Evolutionary conservation across 805 yeast genomes (phyloP), one percentile per base, ranked within the genome.

Genomic region (Candida insectalens): DNA sequence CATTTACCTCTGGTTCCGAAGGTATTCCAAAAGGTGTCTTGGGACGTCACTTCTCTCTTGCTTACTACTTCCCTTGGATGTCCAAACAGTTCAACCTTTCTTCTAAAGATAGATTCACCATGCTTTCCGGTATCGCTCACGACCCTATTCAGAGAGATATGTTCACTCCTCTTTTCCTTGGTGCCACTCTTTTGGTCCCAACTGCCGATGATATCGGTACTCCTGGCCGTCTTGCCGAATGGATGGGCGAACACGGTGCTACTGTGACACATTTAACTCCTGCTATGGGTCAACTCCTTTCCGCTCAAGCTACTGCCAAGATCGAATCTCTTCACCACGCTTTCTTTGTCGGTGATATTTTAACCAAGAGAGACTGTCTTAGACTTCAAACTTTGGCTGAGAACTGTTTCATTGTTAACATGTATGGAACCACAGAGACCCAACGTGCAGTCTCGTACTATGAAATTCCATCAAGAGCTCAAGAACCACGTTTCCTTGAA

Each of bases 31-130:
- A 92, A 62, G 99, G 99, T 65, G 99, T 92, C 17, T 69, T 87
- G 39, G 99, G 99, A 33, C 83, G 99, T 62, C 99, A 92, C 53
- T 94, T 77, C 60, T 89, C 97, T 1, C 65, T 92, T 40, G 95
- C 98, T 2, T 92, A 92, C 64, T 92, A 92, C 62, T 92, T 92
- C 72, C 95, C 95, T 25, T 92, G 99, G 99, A 92, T 92, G 99
- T 69, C 96, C 14, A 60, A 83, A 57, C 72, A 79, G 29, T 92
- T 92, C 50, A 74, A 77, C 22, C 69, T 92, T 26, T 69, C 82
- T 27, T 80, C 71, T 35, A 69, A 76, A 23, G 98, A 94, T 58
- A 81, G 68, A 51, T 92, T 92, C 65, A 92, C 99, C 15, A 92
- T 92, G 99, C 70, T 92, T 40, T 83, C 95, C 6, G 99, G 99